Evolutionary conservation across 768 basidiomycete species (phyloP), one percentile per base, ranked within the genome.

Genomic region (Leucosporidium creatinivorum): DNA sequence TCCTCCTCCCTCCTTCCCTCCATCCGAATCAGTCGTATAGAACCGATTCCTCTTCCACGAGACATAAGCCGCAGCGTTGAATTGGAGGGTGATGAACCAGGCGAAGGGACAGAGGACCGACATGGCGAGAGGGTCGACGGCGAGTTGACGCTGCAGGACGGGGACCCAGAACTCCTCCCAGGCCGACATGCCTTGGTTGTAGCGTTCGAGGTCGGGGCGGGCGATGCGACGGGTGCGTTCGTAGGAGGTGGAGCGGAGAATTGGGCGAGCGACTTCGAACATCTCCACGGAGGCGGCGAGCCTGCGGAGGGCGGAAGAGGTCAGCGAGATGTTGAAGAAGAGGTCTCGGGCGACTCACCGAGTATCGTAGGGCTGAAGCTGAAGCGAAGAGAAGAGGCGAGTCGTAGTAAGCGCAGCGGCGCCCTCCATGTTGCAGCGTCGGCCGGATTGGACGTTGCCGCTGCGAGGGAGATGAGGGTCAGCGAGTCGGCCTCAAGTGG

Each of bases 211-310:
- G 58, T 73, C 71, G 31, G 62, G 56, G 10, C 36, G 36, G 3
- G 71, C 63, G 51, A 73, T 69, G 23, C 59, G 51, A 6, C 68
- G 62, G 7, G 68, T 69, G 6, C 66, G 66, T 50, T 73, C 71
- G 68, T 69, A 73, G 12, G 33, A 28, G 30, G 44, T 56, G 31
- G 65, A 67, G 12, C 71, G 71, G 5, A 73, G 52, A 58, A 73
- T 73, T 44, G 71, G 71, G 1, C 71, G 68, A 0, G 71, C 71
- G 17, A 73, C 52, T 15, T 73, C 71, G 39, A 63, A 69, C 71
- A 73, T 73, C 61, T 73, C 71, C 62, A 73, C 71, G 18, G 56
- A 65, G 1, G 71, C 71, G 59, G 71, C 71, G 61, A 73, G 71
- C 0, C 69, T 66, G 63, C 7, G 21, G 4, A 28, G 12, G 25